A percentile compares a stretch with the other conserved stretches of the same genome.
Conservation (phyloP, 306 rosid species). For the Oemleria cerasiformis region DNA sequence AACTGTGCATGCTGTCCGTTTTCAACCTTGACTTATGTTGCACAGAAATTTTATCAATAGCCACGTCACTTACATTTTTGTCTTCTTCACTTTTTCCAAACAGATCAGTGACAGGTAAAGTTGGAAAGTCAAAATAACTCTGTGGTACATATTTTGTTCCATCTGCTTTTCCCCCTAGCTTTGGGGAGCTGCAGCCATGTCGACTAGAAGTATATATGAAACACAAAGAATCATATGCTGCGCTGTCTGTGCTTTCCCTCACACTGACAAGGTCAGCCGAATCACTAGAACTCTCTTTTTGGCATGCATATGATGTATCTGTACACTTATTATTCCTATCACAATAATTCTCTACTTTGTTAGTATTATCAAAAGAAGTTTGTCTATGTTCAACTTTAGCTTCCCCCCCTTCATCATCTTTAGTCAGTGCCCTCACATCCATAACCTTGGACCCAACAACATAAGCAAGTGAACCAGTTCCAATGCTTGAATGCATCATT, state of each 20-base stretch:
- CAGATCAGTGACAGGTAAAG: slow-evolving; percentile 58
- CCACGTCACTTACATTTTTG: slow-evolving; percentile 33
- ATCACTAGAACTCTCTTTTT: slow-evolving; percentile 52
- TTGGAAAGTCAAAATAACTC: slow-evolving; percentile 62
- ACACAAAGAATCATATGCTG: slow-evolving; percentile 40
- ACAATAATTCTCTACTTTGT: slow-evolving; percentile 41
- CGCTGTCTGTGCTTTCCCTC: slow-evolving; percentile 56
- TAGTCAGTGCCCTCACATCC: slow-evolving; percentile 87
- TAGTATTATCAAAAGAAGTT: slow-evolving; percentile 41
- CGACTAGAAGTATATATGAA: slow-evolving; percentile 37
- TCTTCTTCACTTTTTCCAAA: slow-evolving; percentile 52
- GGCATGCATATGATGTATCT: slow-evolving; percentile 39
- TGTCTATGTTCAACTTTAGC: slow-evolving; percentile 45
- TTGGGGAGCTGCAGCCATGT: slow-evolving; percentile 42
- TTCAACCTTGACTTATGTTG: slow-evolving; percentile 43
- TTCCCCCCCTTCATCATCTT: slow-evolving; percentile 39
- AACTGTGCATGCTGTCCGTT: slow-evolving; percentile 66
- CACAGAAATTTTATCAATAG: slow-evolving; percentile 31
- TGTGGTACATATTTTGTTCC: slow-evolving; percentile 42
- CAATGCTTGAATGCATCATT: slow-evolving; percentile 81
- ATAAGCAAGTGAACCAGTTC: slow-evolving; percentile 93
- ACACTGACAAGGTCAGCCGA: slow-evolving; percentile 49
- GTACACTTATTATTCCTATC: slow-evolving; percentile 46
- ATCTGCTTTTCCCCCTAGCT: slow-evolving; percentile 46
- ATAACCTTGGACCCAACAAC: slow-evolving; percentile 86